phyloP scores from a whole-genome alignment of 108 stramenopile species.

The Cylindrotheca fusiformis region DNA sequence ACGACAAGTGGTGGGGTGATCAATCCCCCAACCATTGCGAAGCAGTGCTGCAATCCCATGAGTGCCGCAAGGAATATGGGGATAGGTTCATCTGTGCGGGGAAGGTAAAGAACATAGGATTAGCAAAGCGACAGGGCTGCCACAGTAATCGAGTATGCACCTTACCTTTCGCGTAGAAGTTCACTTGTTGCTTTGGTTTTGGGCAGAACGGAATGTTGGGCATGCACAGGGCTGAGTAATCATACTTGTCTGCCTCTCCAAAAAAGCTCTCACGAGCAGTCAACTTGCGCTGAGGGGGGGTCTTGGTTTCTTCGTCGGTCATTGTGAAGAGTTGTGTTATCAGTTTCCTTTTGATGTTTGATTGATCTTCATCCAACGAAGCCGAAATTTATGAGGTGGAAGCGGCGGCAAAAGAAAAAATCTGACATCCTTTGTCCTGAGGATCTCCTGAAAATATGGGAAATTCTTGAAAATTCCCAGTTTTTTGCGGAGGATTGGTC shows the following conservation, averaged over 20 bases:
- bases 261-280: conserved; percentile 36
- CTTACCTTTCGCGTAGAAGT: conserved; percentile 48
- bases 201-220: conserved; percentile 43
- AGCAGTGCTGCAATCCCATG: conserved; percentile 74
- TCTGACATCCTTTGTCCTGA: no score
- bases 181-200: conserved; percentile 19
- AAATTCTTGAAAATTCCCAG: no score
- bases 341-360: no score
- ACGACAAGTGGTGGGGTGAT: conserved; percentile 66
- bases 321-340: no score
- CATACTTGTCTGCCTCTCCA: conserved; percentile 56
- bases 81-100: conserved; percentile 43
- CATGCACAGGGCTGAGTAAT: conserved; percentile 53
- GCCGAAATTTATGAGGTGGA: no score
- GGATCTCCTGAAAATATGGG: no score
- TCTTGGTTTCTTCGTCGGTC: no score
- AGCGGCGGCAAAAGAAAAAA: no score
- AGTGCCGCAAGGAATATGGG: conserved; percentile 48
- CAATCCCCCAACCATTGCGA: conserved; percentile 76
- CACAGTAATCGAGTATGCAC: not conserved
- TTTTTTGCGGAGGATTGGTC: no score
- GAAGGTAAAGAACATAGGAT: not conserved
- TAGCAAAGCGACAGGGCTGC: not conserved
- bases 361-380: no score
- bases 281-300: no score